Conservation (phyloP, 176 grass and related monocot genomes). For the Sorghum bicolor region Sorghum_bicolor_NCBIv3 NC_012876.2:14461001-14461500, state of each 20-base stretch:
- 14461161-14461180: not conserved
- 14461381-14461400: conserved; percentile 16
- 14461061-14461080: not conserved
- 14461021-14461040: conserved; percentile 17
- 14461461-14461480: conserved; percentile 22
- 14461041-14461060: not conserved
- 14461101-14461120: not conserved
- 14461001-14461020: conserved; percentile 23
- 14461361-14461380: conserved; percentile 31
- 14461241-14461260: not conserved
- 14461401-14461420: conserved; percentile 11
- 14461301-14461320: not conserved
- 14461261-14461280: not conserved
- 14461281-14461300: not conserved
- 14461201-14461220: not conserved
- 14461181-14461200: too few species aligned
- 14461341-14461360: conserved; percentile 29
- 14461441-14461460: not conserved
- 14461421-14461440: conserved; percentile 11
- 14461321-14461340: not conserved
- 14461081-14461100: conserved; percentile 5
- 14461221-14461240: not conserved
- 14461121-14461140: not conserved
- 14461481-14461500: conserved; percentile 18
- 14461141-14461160: not conserved